Evolutionary conservation across 192 early-diverging fungal species (phyloP).

Genomic region (Entophlyctis helioformis): DNA sequence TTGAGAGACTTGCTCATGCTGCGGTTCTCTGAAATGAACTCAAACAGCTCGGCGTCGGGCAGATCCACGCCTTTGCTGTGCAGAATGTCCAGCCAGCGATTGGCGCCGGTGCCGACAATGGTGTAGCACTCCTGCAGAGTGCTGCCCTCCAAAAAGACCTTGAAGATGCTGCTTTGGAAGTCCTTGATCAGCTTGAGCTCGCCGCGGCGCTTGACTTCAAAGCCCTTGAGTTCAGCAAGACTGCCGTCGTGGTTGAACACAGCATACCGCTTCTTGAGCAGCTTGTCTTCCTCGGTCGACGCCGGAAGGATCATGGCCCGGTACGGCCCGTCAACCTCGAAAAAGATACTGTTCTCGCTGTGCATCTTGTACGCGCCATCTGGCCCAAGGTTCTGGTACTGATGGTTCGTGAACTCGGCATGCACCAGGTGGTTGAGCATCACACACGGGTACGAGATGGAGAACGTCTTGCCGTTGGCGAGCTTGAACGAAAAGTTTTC

Average conservation of each 20-base stretch:
- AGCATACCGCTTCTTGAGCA: slow-evolving; percentile 96
- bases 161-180: slow-evolving; percentile 92
- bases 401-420: slow-evolving; percentile 92
- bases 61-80: slow-evolving; percentile 71
- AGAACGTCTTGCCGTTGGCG: slow-evolving; percentile 61
- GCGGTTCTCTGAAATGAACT: slow-evolving; percentile 93
- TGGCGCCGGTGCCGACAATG: slow-evolving; percentile 75
- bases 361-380: slow-evolving; percentile 53
- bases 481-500: slow-evolving; percentile 85
- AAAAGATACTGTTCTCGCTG: slow-evolving; percentile 95
- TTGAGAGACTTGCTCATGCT: slow-evolving; percentile 92
- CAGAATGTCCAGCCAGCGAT: slow-evolving; percentile 93
- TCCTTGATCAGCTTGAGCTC: slow-evolving; percentile 97
- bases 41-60: slow-evolving; percentile 81
- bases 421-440: slow-evolving; percentile 98
- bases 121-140: slow-evolving; percentile 81
- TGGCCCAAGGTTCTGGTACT: slow-evolving; percentile 71
- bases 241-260: slow-evolving; percentile 93
- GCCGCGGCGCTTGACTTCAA: slow-evolving; percentile 96
- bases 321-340: slow-evolving; percentile 98
- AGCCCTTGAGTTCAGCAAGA: slow-evolving; percentile 94
- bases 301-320: slow-evolving; percentile 95
- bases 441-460: slow-evolving; percentile 93
- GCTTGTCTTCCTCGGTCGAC: slow-evolving; percentile 88
- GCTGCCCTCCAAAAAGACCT: slow-evolving; percentile 77